A percentile compares a stretch with the other conserved stretches of the same genome.
These are phyloP conservation scores for Colletotrichum destructivum DNA, from an alignment of 2,329 filamentous ascomycete species.

Conservation along the genomic window DNA sequence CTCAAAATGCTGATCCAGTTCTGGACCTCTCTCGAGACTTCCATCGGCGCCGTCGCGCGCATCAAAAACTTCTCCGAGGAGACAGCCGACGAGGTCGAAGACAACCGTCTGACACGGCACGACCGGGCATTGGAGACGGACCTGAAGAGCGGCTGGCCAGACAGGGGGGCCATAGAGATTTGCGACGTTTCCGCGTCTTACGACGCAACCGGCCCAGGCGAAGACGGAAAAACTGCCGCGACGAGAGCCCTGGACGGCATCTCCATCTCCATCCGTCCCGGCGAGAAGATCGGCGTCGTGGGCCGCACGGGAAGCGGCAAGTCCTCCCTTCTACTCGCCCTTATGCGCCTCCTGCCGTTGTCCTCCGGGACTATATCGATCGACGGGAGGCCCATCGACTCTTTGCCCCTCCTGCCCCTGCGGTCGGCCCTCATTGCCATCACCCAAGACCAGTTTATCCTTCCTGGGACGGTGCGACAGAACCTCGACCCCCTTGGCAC, in stretches of 20 bases:
- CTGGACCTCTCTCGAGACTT: constrained; percentile 51
- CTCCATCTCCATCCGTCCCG: constrained; percentile 48
- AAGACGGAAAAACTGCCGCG: constrained; percentile 44
- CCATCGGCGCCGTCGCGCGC: constrained; percentile 48
- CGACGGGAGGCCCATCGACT: constrained; percentile 40
- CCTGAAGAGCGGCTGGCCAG: constrained; percentile 52
- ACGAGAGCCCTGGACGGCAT: constrained; percentile 58
- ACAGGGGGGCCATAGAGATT: constrained; percentile 51
- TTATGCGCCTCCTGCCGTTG: constrained; percentile 65
- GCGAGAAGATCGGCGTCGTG: constrained; percentile 54
- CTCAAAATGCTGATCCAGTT: constrained; percentile 53
- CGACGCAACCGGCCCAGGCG: background rate
- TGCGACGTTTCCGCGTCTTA: constrained; percentile 43
- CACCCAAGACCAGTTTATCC: constrained; percentile 35
- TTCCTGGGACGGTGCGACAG: constrained; percentile 47
- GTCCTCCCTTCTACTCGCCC: constrained; percentile 46
- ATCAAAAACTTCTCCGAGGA: constrained; percentile 49
- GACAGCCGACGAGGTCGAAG: constrained; percentile 49
- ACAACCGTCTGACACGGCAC: background rate
- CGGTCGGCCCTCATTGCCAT: constrained; percentile 43
- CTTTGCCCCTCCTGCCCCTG: constrained; percentile 41
- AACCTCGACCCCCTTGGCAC: constrained; percentile 70
- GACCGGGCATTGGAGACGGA: constrained; percentile 10
- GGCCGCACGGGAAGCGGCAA: constrained; percentile 53
- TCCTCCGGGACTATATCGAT: constrained; percentile 56